phyloP scores from a whole-genome alignment of 352 stramenopile genomes.

The Thalassiosira ordinaria region DNA sequence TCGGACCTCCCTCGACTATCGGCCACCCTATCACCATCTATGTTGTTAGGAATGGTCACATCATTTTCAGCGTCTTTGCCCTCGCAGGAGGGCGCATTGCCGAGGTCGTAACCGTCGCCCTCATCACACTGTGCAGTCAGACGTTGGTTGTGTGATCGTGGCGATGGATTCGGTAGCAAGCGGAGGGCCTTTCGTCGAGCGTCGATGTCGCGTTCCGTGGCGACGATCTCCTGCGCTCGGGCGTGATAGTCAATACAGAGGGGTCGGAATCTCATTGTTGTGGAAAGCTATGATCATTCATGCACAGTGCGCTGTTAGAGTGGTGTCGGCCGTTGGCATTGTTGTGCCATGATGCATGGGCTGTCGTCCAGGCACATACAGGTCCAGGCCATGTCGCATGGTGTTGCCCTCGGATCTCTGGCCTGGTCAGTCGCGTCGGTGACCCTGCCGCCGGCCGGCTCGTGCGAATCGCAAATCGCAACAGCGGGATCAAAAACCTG shows the following conservation, averaged over 20 bases:
- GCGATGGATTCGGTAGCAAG: slow-evolving; percentile 20
- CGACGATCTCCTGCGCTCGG: slow-evolving; percentile 46
- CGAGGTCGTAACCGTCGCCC: not conserved
- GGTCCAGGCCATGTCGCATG: too few relatives aligned
- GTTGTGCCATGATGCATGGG: too few relatives aligned
- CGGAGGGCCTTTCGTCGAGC: slow-evolving; percentile 9
- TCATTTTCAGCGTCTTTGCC: not conserved
- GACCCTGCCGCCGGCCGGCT: too few relatives aligned
- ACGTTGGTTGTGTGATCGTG: not conserved
- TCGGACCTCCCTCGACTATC: not conserved
- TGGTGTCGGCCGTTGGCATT: too few relatives aligned
- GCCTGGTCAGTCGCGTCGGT: too few relatives aligned
- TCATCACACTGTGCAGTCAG: not conserved
- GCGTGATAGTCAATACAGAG: slow-evolving; percentile 62
- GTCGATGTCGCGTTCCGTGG: slow-evolving; percentile 17
- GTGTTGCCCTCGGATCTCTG: too few relatives aligned
- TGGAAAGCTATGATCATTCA: too few relatives aligned
- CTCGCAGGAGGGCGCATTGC: not conserved
- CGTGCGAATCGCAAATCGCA: too few relatives aligned
- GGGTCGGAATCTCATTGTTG: slow-evolving; percentile 55
- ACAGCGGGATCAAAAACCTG: too few relatives aligned
- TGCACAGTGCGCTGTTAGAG: too few relatives aligned
- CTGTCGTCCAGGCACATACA: too few relatives aligned
- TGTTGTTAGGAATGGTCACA: not conserved
- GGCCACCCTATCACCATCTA: not conserved